A percentile compares a stretch with the other conserved stretches of the same genome.
Evolutionary conservation across 106 monocot genomes (phyloP).

Genomic region (Chionographis japonica): DNA sequence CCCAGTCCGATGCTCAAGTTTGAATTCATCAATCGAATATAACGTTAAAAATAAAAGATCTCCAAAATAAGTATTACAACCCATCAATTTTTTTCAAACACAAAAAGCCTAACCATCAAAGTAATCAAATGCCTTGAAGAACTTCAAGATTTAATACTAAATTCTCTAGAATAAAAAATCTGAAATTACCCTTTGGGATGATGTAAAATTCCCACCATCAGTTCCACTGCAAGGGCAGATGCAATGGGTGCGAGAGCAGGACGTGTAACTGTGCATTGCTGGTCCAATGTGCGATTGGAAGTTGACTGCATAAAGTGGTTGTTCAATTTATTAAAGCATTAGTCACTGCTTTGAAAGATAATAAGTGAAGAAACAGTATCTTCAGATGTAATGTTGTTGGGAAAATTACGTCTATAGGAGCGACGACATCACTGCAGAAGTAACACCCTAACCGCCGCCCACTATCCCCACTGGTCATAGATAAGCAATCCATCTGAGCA

Average conservation of each 20-base stretch:
- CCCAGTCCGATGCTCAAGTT: not conserved
- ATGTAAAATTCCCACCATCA: conserved; percentile 81
- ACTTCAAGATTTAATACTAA: not conserved
- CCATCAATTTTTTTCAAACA: too few relatives aligned
- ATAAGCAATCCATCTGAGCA: conserved; percentile 27
- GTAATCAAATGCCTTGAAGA: too few relatives aligned
- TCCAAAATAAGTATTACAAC: too few relatives aligned
- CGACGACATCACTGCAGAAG: conserved; percentile 98
- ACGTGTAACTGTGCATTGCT: conserved; percentile 96
- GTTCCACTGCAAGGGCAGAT: conserved; percentile 81
- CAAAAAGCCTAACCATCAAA: too few relatives aligned
- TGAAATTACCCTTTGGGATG: conserved; percentile 74
- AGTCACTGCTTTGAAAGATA: not conserved
- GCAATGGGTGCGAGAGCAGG: conserved; percentile 91
- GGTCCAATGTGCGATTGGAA: conserved; percentile 92
- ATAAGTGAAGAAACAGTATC: not conserved
- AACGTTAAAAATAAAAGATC: not conserved
- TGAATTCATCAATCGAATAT: not conserved
- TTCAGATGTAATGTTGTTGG: not conserved
- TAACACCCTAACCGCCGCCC: conserved; percentile 72
- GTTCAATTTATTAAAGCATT: not conserved
- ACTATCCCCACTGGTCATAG: conserved; percentile 18
- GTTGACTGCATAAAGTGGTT: conserved; percentile 58
- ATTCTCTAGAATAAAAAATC: not conserved
- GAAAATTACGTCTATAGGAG: conserved; percentile 82